Percentiles rank a stretch among this genome's conserved stretches.
Evolutionary conservation across 768 basidiomycete species (phyloP).

Genomic region (Myochromella boudieri): DNA sequence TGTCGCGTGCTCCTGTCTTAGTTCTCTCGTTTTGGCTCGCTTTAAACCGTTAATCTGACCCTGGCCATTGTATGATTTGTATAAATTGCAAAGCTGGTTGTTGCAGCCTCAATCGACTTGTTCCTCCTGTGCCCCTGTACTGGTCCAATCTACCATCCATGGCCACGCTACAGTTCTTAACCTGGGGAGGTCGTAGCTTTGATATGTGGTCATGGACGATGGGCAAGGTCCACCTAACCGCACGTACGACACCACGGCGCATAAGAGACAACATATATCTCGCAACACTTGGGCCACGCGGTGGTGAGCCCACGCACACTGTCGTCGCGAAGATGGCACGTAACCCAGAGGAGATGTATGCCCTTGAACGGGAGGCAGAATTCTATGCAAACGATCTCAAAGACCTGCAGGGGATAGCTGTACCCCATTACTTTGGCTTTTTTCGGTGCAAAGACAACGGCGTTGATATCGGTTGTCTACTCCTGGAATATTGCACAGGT

Average conservation of each 20-base stretch:
- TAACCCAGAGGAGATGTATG: conserved; percentile 21
- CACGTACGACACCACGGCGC: conserved; percentile 19
- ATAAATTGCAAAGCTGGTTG: no score
- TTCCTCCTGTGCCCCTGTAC: no score
- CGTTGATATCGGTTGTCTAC: conserved; percentile 27
- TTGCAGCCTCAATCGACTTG: no score
- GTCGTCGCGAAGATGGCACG: conserved; percentile 35
- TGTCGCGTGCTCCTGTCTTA: no score
- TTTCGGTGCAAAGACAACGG: conserved; percentile 29
- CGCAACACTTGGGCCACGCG: conserved; percentile 21
- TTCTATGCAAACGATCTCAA: conserved; percentile 32
- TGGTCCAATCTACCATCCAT: no score
- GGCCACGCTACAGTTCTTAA: conserved; percentile 29
- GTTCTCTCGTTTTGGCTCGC: no score
- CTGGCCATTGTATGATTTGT: no score
- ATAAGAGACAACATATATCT: conserved; percentile 20
- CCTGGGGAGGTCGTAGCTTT: conserved; percentile 20
- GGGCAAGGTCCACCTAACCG: conserved; percentile 20
- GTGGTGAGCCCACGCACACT: conserved; percentile 14
- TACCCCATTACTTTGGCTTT: conserved; percentile 38
- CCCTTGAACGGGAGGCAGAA: conserved; percentile 30
- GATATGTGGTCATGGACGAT: conserved; percentile 28
- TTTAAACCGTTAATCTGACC: no score
- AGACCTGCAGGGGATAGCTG: conserved; percentile 34
- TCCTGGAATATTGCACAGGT: conserved; percentile 38